Conservation (phyloP, 495 filamentous ascomycete species). For the Penicillium arizonense region DNA sequence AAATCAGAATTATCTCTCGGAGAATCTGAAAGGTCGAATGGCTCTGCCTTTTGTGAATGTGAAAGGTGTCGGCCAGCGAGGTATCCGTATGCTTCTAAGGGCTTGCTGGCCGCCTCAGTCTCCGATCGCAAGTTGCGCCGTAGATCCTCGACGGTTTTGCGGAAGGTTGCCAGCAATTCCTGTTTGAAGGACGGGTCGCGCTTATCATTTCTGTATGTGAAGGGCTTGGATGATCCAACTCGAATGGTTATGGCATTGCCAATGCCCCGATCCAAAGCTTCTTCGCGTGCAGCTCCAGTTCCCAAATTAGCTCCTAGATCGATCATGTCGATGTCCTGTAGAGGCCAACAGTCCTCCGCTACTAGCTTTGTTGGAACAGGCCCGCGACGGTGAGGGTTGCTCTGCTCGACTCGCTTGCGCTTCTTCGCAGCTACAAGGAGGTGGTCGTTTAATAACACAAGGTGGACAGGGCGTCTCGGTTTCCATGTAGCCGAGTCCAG, state of each 20-base stretch:
- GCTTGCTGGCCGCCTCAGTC: slow-evolving; percentile 74
- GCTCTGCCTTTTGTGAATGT: slow-evolving; percentile 31
- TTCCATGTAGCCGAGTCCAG: slow-evolving; percentile 97
- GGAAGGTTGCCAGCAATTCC: slow-evolving; percentile 78
- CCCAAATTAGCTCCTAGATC: slow-evolving; percentile 71
- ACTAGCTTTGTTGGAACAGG: slow-evolving; percentile 76
- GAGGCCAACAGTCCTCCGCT: slow-evolving; percentile 90
- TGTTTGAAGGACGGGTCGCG: slow-evolving; percentile 70
- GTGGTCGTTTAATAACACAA: slow-evolving; percentile 94
- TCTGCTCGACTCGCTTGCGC: slow-evolving; percentile 80
- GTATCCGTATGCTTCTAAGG: slow-evolving; percentile 78
- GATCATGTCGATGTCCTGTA: slow-evolving; percentile 90
- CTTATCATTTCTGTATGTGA: slow-evolving; percentile 86
- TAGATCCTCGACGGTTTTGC: slow-evolving; percentile 88
- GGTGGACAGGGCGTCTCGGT: slow-evolving; percentile 75
- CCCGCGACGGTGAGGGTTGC: slow-evolving; percentile 49
- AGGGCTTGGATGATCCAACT: slow-evolving; percentile 81
- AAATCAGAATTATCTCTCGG: slow-evolving; percentile 70
- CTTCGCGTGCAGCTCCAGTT: slow-evolving; percentile 54
- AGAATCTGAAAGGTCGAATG: slow-evolving; percentile 65
- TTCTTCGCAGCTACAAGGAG: slow-evolving; percentile 85
- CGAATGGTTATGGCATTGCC: slow-evolving; percentile 88
- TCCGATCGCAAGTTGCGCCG: slow-evolving; percentile 79
- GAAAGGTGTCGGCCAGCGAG: slow-evolving; percentile 44
- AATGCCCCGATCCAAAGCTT: slow-evolving; percentile 61